These are phyloP conservation scores for Rubia tinctorum DNA, from an alignment of 305 asterid species.

Conservation along the genomic window DNA sequence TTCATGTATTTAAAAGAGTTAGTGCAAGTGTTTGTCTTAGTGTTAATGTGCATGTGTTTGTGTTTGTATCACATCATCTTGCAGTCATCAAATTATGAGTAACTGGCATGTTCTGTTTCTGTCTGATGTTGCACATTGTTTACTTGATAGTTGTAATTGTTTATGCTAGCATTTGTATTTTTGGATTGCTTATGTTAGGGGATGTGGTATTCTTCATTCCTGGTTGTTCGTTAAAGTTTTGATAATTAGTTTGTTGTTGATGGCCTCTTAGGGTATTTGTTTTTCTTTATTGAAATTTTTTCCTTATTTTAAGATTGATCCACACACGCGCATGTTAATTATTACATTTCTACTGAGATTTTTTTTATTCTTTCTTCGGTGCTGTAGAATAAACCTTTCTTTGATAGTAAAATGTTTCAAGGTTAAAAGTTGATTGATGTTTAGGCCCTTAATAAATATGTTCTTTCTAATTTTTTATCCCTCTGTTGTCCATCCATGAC, in stretches of 20 bases:
- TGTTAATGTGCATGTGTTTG: background rate
- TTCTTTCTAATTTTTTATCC: background rate
- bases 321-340: background rate
- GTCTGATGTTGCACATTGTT: background rate
- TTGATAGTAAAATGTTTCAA: background rate
- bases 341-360: background rate
- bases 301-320: background rate
- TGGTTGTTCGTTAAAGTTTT: background rate
- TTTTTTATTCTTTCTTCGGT: background rate
- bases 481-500: constrained; percentile 1
- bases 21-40: background rate
- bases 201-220: background rate
- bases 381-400: background rate
- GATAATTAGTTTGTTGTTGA: background rate
- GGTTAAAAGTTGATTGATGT: background rate
- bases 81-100: background rate
- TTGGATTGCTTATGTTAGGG: background rate
- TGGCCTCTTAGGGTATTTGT: background rate
- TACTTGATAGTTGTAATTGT: background rate
- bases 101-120: background rate
- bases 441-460: background rate
- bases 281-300: background rate
- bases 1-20: constrained; percentile 4
- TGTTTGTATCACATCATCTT: background rate
- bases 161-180: background rate